Conservation (phyloP, 2,329 filamentous ascomycete species). For the Aspergillus novofumigatus region DNA sequence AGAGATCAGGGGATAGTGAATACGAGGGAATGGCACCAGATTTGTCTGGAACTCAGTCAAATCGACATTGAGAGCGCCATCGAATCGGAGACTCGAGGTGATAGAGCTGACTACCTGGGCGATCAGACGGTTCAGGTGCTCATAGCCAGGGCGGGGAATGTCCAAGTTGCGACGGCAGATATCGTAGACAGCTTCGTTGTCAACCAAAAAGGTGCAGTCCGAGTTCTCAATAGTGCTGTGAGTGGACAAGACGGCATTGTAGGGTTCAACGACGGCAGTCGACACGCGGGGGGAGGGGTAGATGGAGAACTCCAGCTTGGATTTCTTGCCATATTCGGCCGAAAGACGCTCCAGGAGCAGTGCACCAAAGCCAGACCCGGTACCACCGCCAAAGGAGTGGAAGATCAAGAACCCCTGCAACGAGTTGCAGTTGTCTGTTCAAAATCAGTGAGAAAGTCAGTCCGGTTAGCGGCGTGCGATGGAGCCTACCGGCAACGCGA, state of each 20-base stretch:
- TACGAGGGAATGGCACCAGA: constrained; percentile 63
- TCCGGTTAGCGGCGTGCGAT: background rate
- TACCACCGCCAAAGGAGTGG: constrained; percentile 66
- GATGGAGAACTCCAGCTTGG: constrained; percentile 63
- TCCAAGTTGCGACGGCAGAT: constrained; percentile 63
- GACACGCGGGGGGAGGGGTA: constrained; percentile 62
- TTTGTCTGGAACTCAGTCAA: constrained; percentile 68
- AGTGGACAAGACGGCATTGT: constrained; percentile 55
- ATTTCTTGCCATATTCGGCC: constrained; percentile 64
- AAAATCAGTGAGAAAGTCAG: constrained; percentile 15
- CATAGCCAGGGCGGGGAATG: constrained; percentile 60
- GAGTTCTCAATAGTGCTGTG: constrained; percentile 65
- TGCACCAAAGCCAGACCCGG: constrained; percentile 63
- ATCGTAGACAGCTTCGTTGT: constrained; percentile 66
- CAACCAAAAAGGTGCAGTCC: constrained; percentile 65
- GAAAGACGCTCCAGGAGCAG: constrained; percentile 61
- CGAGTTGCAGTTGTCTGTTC: constrained; percentile 59
- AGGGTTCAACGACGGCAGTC: constrained; percentile 65
- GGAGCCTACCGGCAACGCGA: constrained; percentile 54
- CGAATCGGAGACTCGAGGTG: constrained; percentile 61
- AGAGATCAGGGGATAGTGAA: constrained; percentile 63
- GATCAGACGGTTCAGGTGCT: constrained; percentile 63
- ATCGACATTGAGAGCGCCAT: constrained; percentile 64
- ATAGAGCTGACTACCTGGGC: constrained; percentile 66
- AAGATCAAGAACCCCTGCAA: constrained; percentile 66